Base-by-base conservation (phyloP, 1,284 basidiomycete species). In the Pholiota adiposa region DNA sequence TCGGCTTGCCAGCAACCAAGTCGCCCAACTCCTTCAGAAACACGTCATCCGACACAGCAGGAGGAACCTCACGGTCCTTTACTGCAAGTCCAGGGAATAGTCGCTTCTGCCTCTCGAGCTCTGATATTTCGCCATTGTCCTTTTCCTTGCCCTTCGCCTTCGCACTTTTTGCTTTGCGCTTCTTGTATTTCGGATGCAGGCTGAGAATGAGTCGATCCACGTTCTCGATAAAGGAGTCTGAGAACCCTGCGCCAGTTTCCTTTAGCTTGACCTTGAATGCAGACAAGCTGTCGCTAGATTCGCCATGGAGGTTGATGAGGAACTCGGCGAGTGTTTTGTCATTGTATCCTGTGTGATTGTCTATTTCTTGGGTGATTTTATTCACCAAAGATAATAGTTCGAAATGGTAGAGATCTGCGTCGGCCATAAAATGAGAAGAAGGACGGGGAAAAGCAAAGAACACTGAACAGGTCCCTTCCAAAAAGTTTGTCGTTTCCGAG, bases 101-200 rank as follows among this genome's bases (percentile, higher is more conserved):
- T 41, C 95, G 85, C 68, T 86, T 87, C 77, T 89, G 85, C 72
- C 91, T 86, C 67, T 96, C 89, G 67, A 84, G 75, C 67, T 94
- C 92, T 14, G 76, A 75, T 54, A 85, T 53, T 50, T 68, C 69
- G n/a, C 66, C 73, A 23, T n/a, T n/a, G n/a, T 76, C 77, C 11
- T 54, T 73, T 66, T 67, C 76, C 73, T 70, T 74, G 71, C 73
- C 81, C 55, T 79, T 81, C 29, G 77, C 70, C 59, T 83, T 83
- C 18, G 79, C 64, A 27, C 69, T 69, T 48, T 78, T 74, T 12
- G 58, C 46, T 40, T 66, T 70, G 69, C 83, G 87, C 75, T 94
- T n/a, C n/a, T n/a, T 97, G 81, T 98, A 92, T n/a, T 96, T 98
- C 0, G 97, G 97, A 70, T 99, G 97, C 82, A 98, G 86, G 62